Evolutionary conservation across 345 rosid species (phyloP), one percentile per base, ranked within the genome.

Genomic region (Acer saccharum): DNA sequence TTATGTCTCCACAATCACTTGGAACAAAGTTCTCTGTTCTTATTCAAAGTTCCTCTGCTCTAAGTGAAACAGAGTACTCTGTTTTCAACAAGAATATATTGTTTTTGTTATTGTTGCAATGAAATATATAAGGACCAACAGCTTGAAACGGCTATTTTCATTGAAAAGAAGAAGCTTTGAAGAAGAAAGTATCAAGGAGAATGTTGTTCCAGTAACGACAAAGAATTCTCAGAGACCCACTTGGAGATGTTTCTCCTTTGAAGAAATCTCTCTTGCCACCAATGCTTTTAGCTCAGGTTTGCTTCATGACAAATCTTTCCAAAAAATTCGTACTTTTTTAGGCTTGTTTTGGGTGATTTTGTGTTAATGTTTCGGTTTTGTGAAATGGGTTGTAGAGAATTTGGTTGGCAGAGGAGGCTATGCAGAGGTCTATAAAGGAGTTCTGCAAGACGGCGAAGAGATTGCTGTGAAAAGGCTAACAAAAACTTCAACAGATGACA

Each of bases 201-300:
- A 77, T 83, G 85, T 74, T 50, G 86, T 74, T 57, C 73, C 73
- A 69, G 87, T 76, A 68, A 62, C 78, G 64, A 68, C 77, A 68
- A 87, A 83, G 48, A 78, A 78, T 65, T 75, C 77, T 44, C 86
- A 76, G 44, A 88, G 82, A 86, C 99, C 98, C 87, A 77, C 90
- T 13, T 96, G 97, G 99, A 94, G 82, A 88, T 96, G 99, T 86
- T 94, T 91, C 90, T 88, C 98, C 69, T 92, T 84, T 73, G 88
- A 91, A 23, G 97, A 96, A 87, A 92, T 96, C 48, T 82, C 74
- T 65, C 72, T 83, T n/a, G 97, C 99, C 83, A 92, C 99, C 69
- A 76, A 83, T 66, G 90, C 80, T 77, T 94, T 94, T 81, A 80
- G 79, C 82, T 61, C 93, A 86, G 97, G 98, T 95, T 80, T 39